A percentile compares a stretch with the other conserved stretches of the same genome.
phyloP scores from a whole-genome alignment of 148 eudicot genomes.

The Heliosperma pusillum region DNA sequence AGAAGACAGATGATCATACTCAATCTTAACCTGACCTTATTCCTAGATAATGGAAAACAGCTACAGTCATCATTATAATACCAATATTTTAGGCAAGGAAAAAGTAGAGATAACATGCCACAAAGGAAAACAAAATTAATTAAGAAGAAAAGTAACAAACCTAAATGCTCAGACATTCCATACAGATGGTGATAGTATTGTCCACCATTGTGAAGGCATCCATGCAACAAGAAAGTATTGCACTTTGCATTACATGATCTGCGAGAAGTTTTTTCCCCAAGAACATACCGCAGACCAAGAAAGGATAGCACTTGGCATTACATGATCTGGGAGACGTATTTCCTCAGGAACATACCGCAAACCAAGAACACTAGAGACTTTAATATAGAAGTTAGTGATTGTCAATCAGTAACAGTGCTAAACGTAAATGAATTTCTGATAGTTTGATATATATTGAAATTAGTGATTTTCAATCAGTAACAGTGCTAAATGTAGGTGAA shows the following conservation, averaged over 20 bases:
- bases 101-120: background rate
- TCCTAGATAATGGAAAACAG: background rate
- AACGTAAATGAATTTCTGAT: background rate
- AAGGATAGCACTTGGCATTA: too few species aligned
- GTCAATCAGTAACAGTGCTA: background rate
- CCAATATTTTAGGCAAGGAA: background rate
- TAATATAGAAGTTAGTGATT: background rate
- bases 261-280: constrained; percentile 1
- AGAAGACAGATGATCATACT: too few species aligned
- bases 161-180: background rate
- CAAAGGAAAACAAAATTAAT: background rate
- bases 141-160: background rate
- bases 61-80: background rate
- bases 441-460: background rate
- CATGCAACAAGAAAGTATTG: background rate
- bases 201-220: background rate
- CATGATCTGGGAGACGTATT: too few species aligned
- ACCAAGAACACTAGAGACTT: background rate
- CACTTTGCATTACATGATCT: background rate
- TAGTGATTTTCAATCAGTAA: background rate
- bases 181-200: background rate
- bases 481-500: background rate
- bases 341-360: background rate
- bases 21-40: background rate
- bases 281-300: background rate